Base-by-base conservation (phyloP, 108 stramenopile species). In the Fragilaria radians region DNA sequence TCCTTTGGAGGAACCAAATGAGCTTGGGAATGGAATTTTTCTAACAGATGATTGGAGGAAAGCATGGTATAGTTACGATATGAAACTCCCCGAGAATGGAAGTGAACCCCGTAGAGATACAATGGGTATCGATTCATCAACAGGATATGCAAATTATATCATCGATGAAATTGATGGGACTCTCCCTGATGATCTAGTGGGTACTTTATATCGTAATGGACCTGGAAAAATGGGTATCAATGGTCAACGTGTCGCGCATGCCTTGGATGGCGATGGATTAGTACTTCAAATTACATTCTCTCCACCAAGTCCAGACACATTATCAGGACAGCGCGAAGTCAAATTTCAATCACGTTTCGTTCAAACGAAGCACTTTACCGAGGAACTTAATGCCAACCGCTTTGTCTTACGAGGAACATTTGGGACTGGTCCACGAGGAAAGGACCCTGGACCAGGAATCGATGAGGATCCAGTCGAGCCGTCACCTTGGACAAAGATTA, bases 191-290 rank as follows among this genome's bases (percentile, higher is more conserved):
- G 77, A 82, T 53, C 51, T 82, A 57, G 68, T 76, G 0, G 81
- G 81, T 30, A 49, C 58, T 9, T 54, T 82, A 14, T 82, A 76
- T 64, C 77, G 81, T 4, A 82, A 78, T 62, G 81, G 81, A 0
- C 77, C 81, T 33, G 81, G 81, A 28, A 78, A 78, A 57, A 69
- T 82, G 48, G 81, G 81, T 0, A 50, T 78, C 0, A 58, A 56
- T 42, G 81, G 63, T 0, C 73, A 78, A 59, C 57, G 81, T 22
- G 77, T 76, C 0, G 59, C 63, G 28, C 81, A 82, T 52, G 74
- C 72, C 0, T 50, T 82, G 26, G 81, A 82, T 70, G 76, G 66
- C 27, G 77, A 82, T 64, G 81, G 73, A 1, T 53, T 82, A 17
- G 62, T 82, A 17, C 52, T 68, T 27, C 33, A 61, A 36, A 52